These are phyloP conservation scores for Puya raimondii DNA, from an alignment of 176 grass and related monocot genomes.

Conservation along the genomic window DNA sequence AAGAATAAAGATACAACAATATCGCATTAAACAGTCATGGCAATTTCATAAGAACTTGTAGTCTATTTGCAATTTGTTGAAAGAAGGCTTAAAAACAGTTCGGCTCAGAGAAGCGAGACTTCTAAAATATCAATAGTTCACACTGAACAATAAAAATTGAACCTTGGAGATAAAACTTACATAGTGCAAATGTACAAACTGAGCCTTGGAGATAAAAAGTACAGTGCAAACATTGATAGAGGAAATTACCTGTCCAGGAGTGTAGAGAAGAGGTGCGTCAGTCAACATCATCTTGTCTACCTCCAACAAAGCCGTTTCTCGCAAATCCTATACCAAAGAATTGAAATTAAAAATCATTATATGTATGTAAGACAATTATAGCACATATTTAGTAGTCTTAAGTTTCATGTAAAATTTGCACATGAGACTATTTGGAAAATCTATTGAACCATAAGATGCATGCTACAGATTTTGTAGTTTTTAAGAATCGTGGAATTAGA, in stretches of 20 bases:
- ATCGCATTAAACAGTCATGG: neutral
- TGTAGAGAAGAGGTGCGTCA: conserved; percentile 85
- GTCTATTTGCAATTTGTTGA: no score
- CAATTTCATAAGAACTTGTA: no score
- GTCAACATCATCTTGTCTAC: conserved; percentile 91
- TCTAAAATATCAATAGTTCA: no score
- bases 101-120: no score
- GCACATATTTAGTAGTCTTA: neutral
- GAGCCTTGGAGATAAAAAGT: neutral
- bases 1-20: neutral
- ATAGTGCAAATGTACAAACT: neutral
- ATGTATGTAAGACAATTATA: neutral
- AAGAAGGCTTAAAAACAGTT: no score
- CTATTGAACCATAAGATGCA: neutral
- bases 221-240: neutral
- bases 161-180: no score
- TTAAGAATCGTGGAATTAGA: neutral
- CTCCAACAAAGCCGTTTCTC: conserved; percentile 36
- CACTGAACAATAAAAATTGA: no score
- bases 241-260: conserved; percentile 77
- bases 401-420: neutral
- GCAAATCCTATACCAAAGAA: conserved; percentile 39
- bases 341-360: neutral
- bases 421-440: neutral
- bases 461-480: neutral